Evolutionary conservation across 371 early-diverging fungal genomes (phyloP), one percentile per base, ranked within the genome.

Genomic region (Apophysomyces trapeziformis): DNA sequence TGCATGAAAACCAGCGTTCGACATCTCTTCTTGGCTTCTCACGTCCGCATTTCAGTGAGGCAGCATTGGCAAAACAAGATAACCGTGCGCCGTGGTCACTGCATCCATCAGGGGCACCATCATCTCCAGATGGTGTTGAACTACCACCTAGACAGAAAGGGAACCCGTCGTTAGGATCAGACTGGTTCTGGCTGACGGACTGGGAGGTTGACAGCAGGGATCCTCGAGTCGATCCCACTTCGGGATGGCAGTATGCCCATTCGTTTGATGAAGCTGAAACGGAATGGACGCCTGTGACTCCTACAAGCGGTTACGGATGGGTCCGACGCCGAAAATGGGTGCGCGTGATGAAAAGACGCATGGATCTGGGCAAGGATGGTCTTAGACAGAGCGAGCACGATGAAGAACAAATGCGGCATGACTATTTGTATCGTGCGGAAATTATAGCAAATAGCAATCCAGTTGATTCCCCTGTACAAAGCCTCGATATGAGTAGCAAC

Each of bases 101-200:
- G 50, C 80, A 77, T 67, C 72, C 87, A 0, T 78, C 77, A 12
- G 89, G 89, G 3, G 69, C 72, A 7, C 87, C 88, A 0, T 74
- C 75, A 5, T 68, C 82, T 38, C 85, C 82, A 45, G 84, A 86
- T 6, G 75, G 77, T 21, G 87, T 90, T 14, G 70, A 74, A 13
- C 66, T 90, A 9, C 92, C 90, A 7, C 38, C 46, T 1, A 69
- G 56, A 7, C 65, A 61, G 32, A 67, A 64, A 2, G 38, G 56
- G 5, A 56, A 63, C 6, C n/a, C 64, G 5, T 59, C 68, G 6
- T 57, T 66, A 1, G 68, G 58, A 39, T 68, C 76, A 7, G 64
- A 78, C 13, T 94, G 93, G 93, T 94, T 89, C 69, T 94, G 94
- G 94, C 60, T 92, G 39, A 91, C 90, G 4, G 94, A 94, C 50